Conservation (phyloP, 768 basidiomycete genomes). For the Rubroboletus pulcherrimus region DNA sequence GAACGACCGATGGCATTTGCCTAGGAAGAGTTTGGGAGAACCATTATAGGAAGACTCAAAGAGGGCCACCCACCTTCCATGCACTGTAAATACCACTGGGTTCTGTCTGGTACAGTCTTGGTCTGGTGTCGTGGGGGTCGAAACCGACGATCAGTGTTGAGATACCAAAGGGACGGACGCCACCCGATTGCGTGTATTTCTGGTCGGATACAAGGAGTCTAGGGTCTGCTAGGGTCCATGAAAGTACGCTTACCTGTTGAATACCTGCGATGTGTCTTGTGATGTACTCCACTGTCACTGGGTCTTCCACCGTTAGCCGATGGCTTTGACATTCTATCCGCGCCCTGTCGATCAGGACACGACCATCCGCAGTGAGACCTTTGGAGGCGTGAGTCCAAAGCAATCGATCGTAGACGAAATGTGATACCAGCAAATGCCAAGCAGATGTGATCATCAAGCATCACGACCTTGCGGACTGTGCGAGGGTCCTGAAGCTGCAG, state of each 20-base stretch:
- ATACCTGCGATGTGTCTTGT: constrained; percentile 98
- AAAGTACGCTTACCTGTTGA: constrained; percentile 69
- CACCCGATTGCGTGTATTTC: constrained; percentile 98
- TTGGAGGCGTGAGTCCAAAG: constrained; percentile 11
- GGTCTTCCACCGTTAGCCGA: constrained; percentile 95
- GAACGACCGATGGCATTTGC: constrained; percentile 98
- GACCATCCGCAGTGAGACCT: constrained; percentile 97
- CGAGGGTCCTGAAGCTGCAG: constrained; percentile 97
- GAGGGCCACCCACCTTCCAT: constrained; percentile 73
- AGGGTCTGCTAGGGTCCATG: background rate
- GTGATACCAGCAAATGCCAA: constrained; percentile 91
- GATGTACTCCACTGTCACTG: constrained; percentile 97
- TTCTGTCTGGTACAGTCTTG: constrained; percentile 94
- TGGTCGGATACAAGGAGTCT: constrained; percentile 28
- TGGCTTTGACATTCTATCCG: constrained; percentile 97
- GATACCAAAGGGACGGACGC: constrained; percentile 97
- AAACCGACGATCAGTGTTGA: constrained; percentile 96
- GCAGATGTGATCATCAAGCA: constrained; percentile 97
- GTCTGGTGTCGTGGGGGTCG: constrained; percentile 85
- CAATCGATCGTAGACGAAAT: background rate
- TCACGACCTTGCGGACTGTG: constrained; percentile 95
- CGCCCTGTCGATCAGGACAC: constrained; percentile 97
- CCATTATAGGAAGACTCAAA: background rate
- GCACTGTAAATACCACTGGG: constrained; percentile 97
- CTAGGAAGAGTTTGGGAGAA: constrained; percentile 36